These are phyloP conservation scores for Spergularia bocconei DNA, from an alignment of 148 eudicot species.

Conservation along the genomic window DNA sequence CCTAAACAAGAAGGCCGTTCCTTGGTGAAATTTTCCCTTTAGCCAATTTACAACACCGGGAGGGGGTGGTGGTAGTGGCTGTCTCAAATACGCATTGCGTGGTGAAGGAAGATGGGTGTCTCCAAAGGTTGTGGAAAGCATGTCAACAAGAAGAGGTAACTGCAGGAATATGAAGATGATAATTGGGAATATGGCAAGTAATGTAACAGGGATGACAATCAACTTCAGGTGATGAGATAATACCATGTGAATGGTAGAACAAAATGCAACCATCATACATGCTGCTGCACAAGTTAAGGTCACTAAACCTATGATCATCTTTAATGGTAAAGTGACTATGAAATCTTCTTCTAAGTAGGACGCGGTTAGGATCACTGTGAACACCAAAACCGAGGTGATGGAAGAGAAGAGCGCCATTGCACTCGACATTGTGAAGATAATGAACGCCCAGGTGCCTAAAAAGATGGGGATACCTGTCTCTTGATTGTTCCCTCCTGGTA, in stretches of 20 bases:
- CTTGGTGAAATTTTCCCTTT: conserved; percentile 7
- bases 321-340: conserved; percentile 1
- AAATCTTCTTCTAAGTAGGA: conserved; percentile 13
- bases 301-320: conserved; percentile 13
- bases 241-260: conserved; percentile 13
- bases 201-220: conserved; percentile 11
- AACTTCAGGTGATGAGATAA: conserved; percentile 3
- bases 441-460: neutral
- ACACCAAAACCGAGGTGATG: conserved; percentile 12
- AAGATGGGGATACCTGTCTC: conserved; percentile 11
- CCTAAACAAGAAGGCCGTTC: neutral
- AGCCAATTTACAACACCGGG: conserved; percentile 13
- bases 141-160: conserved; percentile 19
- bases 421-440: conserved; percentile 12
- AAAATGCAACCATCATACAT: conserved; percentile 18
- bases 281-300: conserved; percentile 18
- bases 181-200: conserved; percentile 15
- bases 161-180: conserved; percentile 16
- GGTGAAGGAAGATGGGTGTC: conserved; percentile 22
- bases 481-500: conserved; percentile 23
- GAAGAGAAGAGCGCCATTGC: conserved; percentile 23
- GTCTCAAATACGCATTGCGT: conserved; percentile 7
- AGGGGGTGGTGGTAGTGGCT: conserved; percentile 2
- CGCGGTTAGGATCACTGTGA: conserved; percentile 20
- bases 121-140: conserved; percentile 12